These are phyloP conservation scores for Hypoxylon perforatum DNA, from an alignment of 495 filamentous ascomycete species.

Conservation along the genomic window DNA sequence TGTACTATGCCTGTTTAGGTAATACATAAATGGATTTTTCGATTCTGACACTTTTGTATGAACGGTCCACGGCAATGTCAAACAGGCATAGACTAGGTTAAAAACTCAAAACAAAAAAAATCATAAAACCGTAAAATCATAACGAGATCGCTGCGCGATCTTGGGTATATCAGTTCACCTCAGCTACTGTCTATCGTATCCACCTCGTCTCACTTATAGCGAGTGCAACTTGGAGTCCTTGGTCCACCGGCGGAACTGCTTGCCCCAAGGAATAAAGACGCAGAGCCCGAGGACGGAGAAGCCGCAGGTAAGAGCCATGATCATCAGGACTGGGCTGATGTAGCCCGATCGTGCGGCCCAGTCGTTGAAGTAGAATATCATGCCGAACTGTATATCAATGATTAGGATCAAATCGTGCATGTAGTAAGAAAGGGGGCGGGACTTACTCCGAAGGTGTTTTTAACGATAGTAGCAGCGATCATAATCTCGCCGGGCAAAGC, in stretches of 20 bases:
- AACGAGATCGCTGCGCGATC: background rate
- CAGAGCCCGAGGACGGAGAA: conserved; percentile 37
- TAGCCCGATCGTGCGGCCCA: conserved; percentile 43
- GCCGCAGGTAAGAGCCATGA: conserved; percentile 41
- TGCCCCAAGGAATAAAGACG: conserved; percentile 42
- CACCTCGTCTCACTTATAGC: conserved; percentile 5
- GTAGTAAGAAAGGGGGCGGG: background rate
- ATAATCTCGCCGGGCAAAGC: conserved; percentile 68
- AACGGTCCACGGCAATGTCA: too few relatives aligned
- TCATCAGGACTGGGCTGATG: conserved; percentile 37
- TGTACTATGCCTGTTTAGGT: too few relatives aligned
- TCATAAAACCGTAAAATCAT: too few relatives aligned
- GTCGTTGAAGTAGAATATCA: conserved; percentile 46
- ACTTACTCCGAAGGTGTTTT: conserved; percentile 63
- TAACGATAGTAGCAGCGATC: conserved; percentile 67
- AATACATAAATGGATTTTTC: too few relatives aligned
- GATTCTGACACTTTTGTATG: too few relatives aligned
- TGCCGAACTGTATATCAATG: conserved; percentile 39
- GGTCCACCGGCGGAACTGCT: conserved; percentile 41
- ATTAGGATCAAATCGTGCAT: background rate
- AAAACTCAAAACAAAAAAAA: too few relatives aligned
- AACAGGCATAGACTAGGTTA: too few relatives aligned
- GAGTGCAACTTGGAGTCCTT: conserved; percentile 42
- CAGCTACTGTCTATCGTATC: background rate
- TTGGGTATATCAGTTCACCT: background rate